Evolutionary conservation across 352 stramenopile genomes (phyloP).

Genomic region (Phytophthora sp.): DNA sequence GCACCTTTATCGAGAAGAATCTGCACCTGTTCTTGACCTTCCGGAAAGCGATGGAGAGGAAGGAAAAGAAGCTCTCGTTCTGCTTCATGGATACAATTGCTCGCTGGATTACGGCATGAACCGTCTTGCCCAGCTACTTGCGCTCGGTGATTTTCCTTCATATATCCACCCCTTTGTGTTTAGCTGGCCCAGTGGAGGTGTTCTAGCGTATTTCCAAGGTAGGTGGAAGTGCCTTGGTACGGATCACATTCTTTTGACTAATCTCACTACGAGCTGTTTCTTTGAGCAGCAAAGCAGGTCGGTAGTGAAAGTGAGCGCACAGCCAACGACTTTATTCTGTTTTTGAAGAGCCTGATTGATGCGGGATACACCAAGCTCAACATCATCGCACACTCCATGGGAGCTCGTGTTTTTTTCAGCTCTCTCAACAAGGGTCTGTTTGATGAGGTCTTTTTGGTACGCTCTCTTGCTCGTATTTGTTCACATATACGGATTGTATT

Average conservation of each 20-base stretch:
- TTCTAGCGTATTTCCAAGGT: conserved; percentile 69
- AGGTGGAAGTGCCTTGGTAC: no score
- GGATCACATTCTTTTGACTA: no score
- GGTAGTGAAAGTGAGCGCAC: conserved; percentile 55
- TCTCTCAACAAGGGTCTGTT: conserved; percentile 49
- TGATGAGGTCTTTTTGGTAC: conserved; percentile 52
- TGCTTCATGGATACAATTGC: conserved; percentile 79
- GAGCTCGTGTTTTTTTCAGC: conserved; percentile 63
- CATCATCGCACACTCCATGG: conserved; percentile 74
- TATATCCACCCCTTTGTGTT: conserved; percentile 79
- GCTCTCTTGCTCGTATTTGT: neutral
- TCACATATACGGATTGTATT: no score
- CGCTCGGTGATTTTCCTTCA: conserved; percentile 67
- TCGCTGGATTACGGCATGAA: conserved; percentile 72
- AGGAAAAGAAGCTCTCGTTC: conserved; percentile 61
- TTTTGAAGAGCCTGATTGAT: conserved; percentile 67
- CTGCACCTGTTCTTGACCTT: conserved; percentile 36
- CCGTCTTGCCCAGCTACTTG: conserved; percentile 60
- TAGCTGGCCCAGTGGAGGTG: conserved; percentile 71
- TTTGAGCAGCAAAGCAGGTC: conserved; percentile 36
- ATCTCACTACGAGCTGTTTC: neutral
- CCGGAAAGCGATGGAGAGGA: conserved; percentile 15
- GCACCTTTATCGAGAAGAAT: conserved; percentile 38
- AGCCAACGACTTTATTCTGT: conserved; percentile 45
- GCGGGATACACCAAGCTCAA: conserved; percentile 68